phyloP scores from a whole-genome alignment of 148 eudicot genomes.

The Linanthus parryae region DNA sequence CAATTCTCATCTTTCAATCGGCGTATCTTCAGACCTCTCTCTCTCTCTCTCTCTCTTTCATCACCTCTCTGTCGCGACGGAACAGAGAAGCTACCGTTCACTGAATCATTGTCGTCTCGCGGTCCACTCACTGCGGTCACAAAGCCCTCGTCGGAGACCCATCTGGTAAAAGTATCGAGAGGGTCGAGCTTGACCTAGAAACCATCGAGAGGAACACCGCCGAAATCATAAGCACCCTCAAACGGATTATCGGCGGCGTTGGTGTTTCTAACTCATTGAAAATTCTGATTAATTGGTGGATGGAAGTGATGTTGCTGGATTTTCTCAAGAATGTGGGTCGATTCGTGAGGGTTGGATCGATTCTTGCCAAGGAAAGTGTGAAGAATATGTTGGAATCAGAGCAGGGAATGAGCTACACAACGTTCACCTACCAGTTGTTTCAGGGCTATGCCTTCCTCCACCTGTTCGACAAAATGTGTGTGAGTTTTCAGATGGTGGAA shows the following conservation, averaged over 20 bases:
- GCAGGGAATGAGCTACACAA: constrained; percentile 67
- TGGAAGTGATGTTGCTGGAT: constrained; percentile 54
- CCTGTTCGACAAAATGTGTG: constrained; percentile 39
- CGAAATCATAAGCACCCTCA: constrained; percentile 32
- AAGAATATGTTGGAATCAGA: constrained; percentile 51
- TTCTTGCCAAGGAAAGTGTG: constrained; percentile 74
- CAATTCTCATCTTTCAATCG: no score
- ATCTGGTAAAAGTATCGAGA: constrained; percentile 43
- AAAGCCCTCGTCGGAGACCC: no score
- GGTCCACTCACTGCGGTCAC: constrained; percentile 71
- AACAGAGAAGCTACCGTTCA: no score
- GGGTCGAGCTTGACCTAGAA: constrained; percentile 43
- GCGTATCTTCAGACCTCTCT: no score
- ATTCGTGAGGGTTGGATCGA: constrained; percentile 56
- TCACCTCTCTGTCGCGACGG: no score
- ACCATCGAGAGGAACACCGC: constrained; percentile 34
- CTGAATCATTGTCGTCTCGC: constrained; percentile 57
- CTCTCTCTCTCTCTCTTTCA: no score
- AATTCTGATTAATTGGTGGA: constrained; percentile 77
- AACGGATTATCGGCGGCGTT: constrained; percentile 19
- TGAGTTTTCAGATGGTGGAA: constrained; percentile 65
- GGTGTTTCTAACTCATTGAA: constrained; percentile 19
- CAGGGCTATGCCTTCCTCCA: constrained; percentile 71
- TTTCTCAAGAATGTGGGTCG: constrained; percentile 54
- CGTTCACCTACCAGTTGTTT: constrained; percentile 61